Evolutionary conservation across 2,329 filamentous ascomycete genomes (phyloP), one percentile per base, ranked within the genome.

Genomic region (Sporothrix mexicana): DNA sequence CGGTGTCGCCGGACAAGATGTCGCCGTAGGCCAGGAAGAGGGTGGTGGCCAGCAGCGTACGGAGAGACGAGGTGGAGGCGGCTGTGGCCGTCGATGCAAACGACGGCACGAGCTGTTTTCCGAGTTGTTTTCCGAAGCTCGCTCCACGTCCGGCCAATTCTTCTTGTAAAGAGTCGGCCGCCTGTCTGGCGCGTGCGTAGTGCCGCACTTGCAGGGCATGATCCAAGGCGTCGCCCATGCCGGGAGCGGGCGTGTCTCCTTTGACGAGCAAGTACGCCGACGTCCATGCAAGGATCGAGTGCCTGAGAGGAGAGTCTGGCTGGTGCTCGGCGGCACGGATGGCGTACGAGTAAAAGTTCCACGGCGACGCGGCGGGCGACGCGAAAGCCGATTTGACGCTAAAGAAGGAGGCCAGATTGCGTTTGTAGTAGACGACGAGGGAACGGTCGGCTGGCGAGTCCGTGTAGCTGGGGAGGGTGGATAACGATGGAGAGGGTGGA

Each of bases 271-370:
- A 53, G 23, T 74, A 72, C 12, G 72, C 74, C 2, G 74, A 69
- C 7, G 72, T 67, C 74, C 74, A 74, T 5, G 74, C 74, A 2
- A 74, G 59, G 13, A 74, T 74, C 25, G 70, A 69, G 67, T 74
- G 74, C 4, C 72, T 59, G 12, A 74, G 55, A 0, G 72, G 74
- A 49, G 74, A 74, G 13, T 73, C 59, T 1, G 72, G 72, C 70
- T 72, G 69, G 49, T 70, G 47, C 25, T 74, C 74, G 15, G 72
- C 41, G 1, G 70, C 59, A 8, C 36, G 69, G n/a, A 74, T 74
- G 72, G 74, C 74, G 43, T 70, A 74, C 6, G 72, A 43, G 53
- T 74, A 74, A 49, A 74, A 74, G 51, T 69, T 74, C 74, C 72
- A 74, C 15, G 59, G 59, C 55, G 41, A 49, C 10, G 62, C 36